Percentiles rank a stretch among this genome's conserved stretches.
phyloP scores from a whole-genome alignment of 805 yeast species.

The Wickerhamomyces ciferrii region DNA sequence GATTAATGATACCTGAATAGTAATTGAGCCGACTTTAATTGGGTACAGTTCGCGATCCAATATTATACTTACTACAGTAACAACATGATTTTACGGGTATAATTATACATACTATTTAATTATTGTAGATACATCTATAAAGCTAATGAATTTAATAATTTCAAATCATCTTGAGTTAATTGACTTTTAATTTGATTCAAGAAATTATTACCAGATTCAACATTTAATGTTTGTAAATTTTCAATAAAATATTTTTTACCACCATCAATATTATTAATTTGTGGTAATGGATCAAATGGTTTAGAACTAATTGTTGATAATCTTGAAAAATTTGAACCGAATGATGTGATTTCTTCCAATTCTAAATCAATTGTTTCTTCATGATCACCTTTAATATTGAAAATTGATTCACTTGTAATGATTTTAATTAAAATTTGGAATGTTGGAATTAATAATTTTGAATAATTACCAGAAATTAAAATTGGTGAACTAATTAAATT shows the following conservation, averaged over 20 bases:
- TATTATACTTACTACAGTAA: too few relatives aligned
- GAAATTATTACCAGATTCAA: constrained; percentile 13
- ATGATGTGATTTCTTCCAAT: constrained; percentile 68
- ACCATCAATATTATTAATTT: constrained; percentile 10
- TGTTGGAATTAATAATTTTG: constrained; percentile 34
- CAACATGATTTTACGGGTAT: too few relatives aligned
- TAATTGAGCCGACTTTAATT: too few relatives aligned
- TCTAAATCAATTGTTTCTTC: constrained; percentile 40
- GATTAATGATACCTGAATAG: too few relatives aligned
- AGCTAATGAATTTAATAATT: constrained; percentile 5
- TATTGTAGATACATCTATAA: neutral
- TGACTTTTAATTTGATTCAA: constrained; percentile 3
- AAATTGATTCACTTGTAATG: constrained; percentile 31
- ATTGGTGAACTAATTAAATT: constrained; percentile 33
- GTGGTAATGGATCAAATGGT: constrained; percentile 57
- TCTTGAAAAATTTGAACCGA: constrained; percentile 82
- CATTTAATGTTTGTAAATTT: constrained; percentile 12
- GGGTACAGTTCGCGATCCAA: too few relatives aligned
- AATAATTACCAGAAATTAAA: constrained; percentile 35
- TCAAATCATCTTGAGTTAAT: constrained; percentile 10
- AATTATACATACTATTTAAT: too few relatives aligned
- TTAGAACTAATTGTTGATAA: constrained; percentile 56
- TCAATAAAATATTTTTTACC: constrained; percentile 15
- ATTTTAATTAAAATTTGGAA: constrained; percentile 38
- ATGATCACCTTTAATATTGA: constrained; percentile 24